Evolutionary conservation across 2,329 filamentous ascomycete genomes (phyloP).

Genomic region (Cladorrhinum sp.): DNA sequence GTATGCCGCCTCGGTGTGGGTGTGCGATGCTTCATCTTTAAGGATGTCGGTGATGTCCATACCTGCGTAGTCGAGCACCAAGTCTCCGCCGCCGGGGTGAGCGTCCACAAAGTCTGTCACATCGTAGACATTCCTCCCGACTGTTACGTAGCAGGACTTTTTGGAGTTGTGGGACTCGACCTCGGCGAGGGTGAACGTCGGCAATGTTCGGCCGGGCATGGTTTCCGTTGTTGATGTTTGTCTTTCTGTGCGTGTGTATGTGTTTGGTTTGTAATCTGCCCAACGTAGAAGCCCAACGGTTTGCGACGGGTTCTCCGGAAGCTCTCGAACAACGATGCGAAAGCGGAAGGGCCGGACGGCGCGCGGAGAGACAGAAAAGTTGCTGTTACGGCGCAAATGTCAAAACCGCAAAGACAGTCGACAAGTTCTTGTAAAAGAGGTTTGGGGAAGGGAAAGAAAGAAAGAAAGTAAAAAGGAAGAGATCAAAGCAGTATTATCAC

Average conservation of each 20-base stretch:
- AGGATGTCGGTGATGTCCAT: conserved; percentile 82
- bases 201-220: conserved; percentile 80
- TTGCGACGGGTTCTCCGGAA: conserved; percentile 7
- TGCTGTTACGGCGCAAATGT: not conserved
- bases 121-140: conserved; percentile 90
- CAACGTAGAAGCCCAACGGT: conserved; percentile 10
- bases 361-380: not conserved
- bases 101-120: conserved; percentile 86
- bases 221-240: conserved; percentile 15
- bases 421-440: not conserved
- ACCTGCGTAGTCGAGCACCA: conserved; percentile 86
- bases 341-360: not conserved
- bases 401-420: not conserved
- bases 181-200: conserved; percentile 77
- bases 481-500: not conserved
- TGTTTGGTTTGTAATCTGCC: not conserved
- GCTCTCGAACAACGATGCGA: not conserved
- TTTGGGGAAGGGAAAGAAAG: not conserved
- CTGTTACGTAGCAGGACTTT: conserved; percentile 88
- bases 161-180: conserved; percentile 75
- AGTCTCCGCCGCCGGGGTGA: conserved; percentile 84
- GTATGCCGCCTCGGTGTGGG: conserved; percentile 89
- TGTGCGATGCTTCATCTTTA: conserved; percentile 77
- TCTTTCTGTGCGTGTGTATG: not conserved
- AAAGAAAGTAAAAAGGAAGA: conserved; percentile 1